These are phyloP conservation scores for Oryza rufipogon DNA, from an alignment of 176 grass and related monocot species.

Conservation along the genomic window DNA sequence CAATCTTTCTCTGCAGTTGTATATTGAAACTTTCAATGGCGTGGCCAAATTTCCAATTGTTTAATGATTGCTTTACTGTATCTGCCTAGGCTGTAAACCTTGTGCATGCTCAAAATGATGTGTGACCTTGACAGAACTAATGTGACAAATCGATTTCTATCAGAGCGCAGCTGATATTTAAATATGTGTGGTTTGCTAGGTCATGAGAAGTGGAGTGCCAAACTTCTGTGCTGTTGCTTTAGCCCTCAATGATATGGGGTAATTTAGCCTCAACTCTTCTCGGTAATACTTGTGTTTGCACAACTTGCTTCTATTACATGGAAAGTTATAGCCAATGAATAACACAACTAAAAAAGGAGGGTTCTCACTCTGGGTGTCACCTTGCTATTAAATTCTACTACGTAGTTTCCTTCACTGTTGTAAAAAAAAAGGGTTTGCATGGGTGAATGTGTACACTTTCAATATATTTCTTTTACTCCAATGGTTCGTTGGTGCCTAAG, in stretches of 20 bases:
- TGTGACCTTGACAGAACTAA: neutral
- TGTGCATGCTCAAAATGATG: slow-evolving; percentile 2
- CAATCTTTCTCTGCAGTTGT: slow-evolving; percentile 24
- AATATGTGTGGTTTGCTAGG: slow-evolving; percentile 52
- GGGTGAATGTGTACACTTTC: neutral
- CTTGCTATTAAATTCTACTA: neutral
- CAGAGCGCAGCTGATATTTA: slow-evolving; percentile 37
- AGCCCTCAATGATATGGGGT: slow-evolving; percentile 92
- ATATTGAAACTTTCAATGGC: slow-evolving; percentile 26
- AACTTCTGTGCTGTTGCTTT: slow-evolving; percentile 98
- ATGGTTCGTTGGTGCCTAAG: slow-evolving; percentile 1
- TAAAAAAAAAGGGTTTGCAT: neutral
- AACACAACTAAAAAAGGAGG: slow-evolving; percentile 16
- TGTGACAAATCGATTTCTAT: slow-evolving; percentile 24
- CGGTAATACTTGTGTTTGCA: slow-evolving; percentile 7
- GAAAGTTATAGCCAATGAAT: slow-evolving; percentile 16
- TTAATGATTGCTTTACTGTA: neutral
- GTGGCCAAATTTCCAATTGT: slow-evolving; percentile 18
- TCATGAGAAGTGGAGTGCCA: slow-evolving; percentile 89
- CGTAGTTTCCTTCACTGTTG: slow-evolving; percentile 20
- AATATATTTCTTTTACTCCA: neutral
- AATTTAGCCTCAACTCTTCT: slow-evolving; percentile 38
- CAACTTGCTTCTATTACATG: slow-evolving; percentile 9
- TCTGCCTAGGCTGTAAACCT: slow-evolving; percentile 8
- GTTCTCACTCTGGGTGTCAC: slow-evolving; percentile 14